Evolutionary conservation across 1,139 yeast species (phyloP).

Genomic region (Diutina neorugosa): DNA sequence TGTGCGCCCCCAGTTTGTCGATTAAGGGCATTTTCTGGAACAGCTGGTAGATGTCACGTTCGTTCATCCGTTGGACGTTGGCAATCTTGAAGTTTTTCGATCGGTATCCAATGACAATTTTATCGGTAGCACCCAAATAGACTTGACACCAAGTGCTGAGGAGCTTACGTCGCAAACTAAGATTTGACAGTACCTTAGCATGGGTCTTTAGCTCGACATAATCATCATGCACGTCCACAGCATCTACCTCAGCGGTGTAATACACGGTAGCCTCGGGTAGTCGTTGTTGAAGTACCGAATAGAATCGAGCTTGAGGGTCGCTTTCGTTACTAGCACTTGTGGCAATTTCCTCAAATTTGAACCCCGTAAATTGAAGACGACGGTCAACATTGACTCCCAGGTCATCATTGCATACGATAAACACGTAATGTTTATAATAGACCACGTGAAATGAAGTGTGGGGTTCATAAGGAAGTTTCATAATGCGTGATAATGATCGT

Average conservation of each 20-base stretch:
- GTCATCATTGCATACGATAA: neutral
- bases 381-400: neutral
- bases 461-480: neutral
- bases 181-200: neutral
- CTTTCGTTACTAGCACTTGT: neutral
- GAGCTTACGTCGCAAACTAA: neutral
- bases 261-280: neutral
- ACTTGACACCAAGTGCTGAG: neutral
- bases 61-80: neutral
- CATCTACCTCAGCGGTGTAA: neutral
- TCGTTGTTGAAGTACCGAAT: neutral
- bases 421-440: neutral
- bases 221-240: neutral
- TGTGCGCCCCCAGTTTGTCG: neutral
- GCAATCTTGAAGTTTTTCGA: neutral
- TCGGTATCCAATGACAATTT: neutral
- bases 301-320: neutral
- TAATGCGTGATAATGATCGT: neutral
- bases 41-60: neutral
- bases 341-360: neutral
- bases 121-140: neutral
- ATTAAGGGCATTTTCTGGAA: neutral
- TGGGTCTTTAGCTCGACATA: constrained; percentile 1
- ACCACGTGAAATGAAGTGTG: neutral
- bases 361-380: neutral